phyloP scores from a whole-genome alignment of 2,329 filamentous ascomycete species.

The Clonostachys rhizophaga region DNA sequence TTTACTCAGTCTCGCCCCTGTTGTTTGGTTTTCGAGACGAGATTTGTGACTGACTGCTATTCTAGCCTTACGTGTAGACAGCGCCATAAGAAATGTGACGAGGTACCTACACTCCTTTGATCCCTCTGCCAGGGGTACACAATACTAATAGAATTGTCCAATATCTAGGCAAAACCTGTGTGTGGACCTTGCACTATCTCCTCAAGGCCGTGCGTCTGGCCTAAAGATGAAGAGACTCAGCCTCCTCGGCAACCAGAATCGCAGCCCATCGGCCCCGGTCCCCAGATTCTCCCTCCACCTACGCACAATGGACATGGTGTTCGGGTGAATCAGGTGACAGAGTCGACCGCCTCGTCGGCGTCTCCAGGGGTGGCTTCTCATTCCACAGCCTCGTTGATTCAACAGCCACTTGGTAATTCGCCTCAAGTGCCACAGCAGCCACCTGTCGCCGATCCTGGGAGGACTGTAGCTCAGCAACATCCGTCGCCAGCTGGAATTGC shows the following conservation, averaged over 20 bases:
- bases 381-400: background rate
- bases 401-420: background rate
- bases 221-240: background rate
- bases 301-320: background rate
- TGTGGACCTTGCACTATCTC: slow-evolving; percentile 15
- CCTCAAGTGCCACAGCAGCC: background rate
- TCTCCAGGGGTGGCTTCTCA: background rate
- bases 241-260: background rate
- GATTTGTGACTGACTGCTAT: too few relatives aligned
- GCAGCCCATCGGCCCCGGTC: background rate
- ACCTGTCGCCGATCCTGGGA: background rate
- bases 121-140: too few relatives aligned
- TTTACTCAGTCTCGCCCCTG: too few relatives aligned
- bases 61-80: too few relatives aligned
- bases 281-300: background rate
- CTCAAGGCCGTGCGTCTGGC: slow-evolving; percentile 12
- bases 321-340: background rate
- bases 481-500: background rate
- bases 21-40: too few relatives aligned
- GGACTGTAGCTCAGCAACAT: background rate
- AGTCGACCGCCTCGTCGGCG: background rate
- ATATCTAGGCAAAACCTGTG: too few relatives aligned
- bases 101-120: too few relatives aligned
- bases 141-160: too few relatives aligned
- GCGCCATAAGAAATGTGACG: too few relatives aligned